Conservation (phyloP, 1,284 basidiomycete species). For the Bondarzewia mesenterica region DNA sequence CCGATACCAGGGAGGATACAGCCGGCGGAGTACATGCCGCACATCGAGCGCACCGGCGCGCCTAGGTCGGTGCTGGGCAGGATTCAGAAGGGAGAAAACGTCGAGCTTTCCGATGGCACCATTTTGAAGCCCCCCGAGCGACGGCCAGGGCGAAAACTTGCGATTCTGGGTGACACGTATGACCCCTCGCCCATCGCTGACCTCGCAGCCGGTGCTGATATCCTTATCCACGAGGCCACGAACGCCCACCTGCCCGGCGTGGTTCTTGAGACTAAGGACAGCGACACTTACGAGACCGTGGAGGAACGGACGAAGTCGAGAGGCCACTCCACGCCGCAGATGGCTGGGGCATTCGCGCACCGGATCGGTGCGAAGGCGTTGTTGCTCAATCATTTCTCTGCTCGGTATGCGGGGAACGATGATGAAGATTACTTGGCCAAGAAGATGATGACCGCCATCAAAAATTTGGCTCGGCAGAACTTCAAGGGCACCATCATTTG, state of each 20-base stretch:
- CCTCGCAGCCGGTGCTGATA: slow-evolving; percentile 53
- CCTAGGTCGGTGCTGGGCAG: slow-evolving; percentile 65
- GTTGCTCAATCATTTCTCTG: slow-evolving; percentile 82
- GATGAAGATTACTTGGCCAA: slow-evolving; percentile 39
- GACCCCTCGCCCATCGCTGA: slow-evolving; percentile 59
- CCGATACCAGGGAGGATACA: slow-evolving; percentile 74
- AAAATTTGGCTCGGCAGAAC: slow-evolving; percentile 40
- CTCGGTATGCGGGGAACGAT: slow-evolving; percentile 33
- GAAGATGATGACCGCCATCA: slow-evolving; percentile 54
- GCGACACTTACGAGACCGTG: slow-evolving; percentile 55
- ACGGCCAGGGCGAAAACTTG: slow-evolving; percentile 65
- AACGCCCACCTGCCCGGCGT: slow-evolving; percentile 80
- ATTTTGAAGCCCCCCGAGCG: slow-evolving; percentile 64
- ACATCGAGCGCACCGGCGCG: slow-evolving; percentile 63
- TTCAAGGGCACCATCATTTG: slow-evolving; percentile 52
- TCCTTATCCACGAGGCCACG: slow-evolving; percentile 84
- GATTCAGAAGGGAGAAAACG: slow-evolving; percentile 63
- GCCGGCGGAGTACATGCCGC: slow-evolving; percentile 51
- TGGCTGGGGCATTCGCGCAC: slow-evolving; percentile 81
- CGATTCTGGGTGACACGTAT: slow-evolving; percentile 76
- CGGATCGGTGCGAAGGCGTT: slow-evolving; percentile 58
- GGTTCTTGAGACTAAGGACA: slow-evolving; percentile 45
- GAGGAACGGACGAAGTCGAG: slow-evolving; percentile 64
- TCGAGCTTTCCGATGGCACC: slow-evolving; percentile 73
- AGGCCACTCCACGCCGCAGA: slow-evolving; percentile 90